These are phyloP conservation scores for Colletotrichum lentis DNA, from an alignment of 2,329 filamentous ascomycete genomes.

Conservation along the genomic window DNA sequence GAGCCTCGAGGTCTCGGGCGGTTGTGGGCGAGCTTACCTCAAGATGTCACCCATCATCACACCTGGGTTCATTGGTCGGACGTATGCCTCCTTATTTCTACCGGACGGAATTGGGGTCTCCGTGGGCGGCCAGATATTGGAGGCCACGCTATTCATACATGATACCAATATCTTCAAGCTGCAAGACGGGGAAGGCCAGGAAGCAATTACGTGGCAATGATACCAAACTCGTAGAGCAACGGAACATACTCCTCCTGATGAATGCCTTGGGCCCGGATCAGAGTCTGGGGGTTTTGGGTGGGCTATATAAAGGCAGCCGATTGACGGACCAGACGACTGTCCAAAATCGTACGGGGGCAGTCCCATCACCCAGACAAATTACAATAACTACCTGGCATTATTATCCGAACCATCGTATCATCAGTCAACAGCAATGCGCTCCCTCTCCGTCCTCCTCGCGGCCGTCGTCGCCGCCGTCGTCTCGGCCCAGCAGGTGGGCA, in stretches of 20 bases:
- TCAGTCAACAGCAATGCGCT: conserved; percentile 19
- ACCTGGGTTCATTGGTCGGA: not conserved
- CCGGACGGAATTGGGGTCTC: conserved; percentile 13
- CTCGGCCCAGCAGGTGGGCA: conserved; percentile 61
- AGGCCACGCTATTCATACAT: not conserved
- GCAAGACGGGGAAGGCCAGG: too few relatives aligned
- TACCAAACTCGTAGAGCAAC: not conserved
- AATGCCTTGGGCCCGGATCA: too few relatives aligned
- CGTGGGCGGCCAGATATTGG: not conserved
- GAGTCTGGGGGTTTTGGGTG: too few relatives aligned
- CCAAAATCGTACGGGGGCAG: too few relatives aligned
- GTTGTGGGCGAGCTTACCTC: not conserved
- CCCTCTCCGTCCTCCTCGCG: conserved; percentile 52
- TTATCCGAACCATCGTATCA: too few relatives aligned
- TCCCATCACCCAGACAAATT: not conserved
- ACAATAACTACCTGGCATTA: too few relatives aligned
- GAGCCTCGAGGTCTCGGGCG: not conserved
- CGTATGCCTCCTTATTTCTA: not conserved
- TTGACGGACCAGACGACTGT: not conserved
- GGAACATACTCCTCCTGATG: conserved; percentile 11
- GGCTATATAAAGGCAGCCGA: conserved; percentile 8
- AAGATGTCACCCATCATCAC: not conserved
- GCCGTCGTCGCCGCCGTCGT: conserved; percentile 30
- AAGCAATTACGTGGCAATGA: not conserved
- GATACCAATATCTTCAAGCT: too few relatives aligned